Evolutionary conservation across 352 stramenopile genomes (phyloP).

Genomic region (Pythium rishiriense): DNA sequence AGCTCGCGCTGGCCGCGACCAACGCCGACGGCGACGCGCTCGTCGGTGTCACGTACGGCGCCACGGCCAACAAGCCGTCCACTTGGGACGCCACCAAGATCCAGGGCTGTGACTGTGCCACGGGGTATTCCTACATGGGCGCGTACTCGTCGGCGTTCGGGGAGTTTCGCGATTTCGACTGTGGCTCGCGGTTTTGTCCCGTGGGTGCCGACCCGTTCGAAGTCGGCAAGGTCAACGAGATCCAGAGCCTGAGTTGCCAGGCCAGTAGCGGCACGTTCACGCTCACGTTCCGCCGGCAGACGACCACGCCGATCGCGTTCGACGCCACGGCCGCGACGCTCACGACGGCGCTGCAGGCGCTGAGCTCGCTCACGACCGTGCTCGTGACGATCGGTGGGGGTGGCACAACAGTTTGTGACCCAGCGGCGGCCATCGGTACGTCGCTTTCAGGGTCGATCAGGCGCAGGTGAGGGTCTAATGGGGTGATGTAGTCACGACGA

Average conservation of each 20-base stretch:
- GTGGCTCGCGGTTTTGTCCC: slow-evolving; percentile 83
- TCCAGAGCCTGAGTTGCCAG: slow-evolving; percentile 57
- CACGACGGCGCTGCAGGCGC: slow-evolving; percentile 50
- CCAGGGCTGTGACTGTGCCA: slow-evolving; percentile 78
- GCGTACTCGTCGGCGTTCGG: slow-evolving; percentile 57
- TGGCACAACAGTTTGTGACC: slow-evolving; percentile 38
- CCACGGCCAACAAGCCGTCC: slow-evolving; percentile 48
- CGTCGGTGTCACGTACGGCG: slow-evolving; percentile 56
- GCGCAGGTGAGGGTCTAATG: no score
- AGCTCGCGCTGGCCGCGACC: slow-evolving; percentile 47
- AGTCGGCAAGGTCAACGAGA: slow-evolving; percentile 64
- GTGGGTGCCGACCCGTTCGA: slow-evolving; percentile 86
- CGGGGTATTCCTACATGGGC: slow-evolving; percentile 59
- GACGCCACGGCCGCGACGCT: slow-evolving; percentile 41
- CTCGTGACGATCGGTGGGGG: slow-evolving; percentile 49
- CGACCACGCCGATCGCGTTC: slow-evolving; percentile 53
- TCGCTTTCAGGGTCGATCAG: no score
- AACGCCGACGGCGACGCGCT: slow-evolving; percentile 38
- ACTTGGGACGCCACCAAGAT: slow-evolving; percentile 88
- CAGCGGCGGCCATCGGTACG: slow-evolving; percentile 40
- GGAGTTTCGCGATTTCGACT: slow-evolving; percentile 65
- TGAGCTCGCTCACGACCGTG: slow-evolving; percentile 54
- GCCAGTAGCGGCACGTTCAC: slow-evolving; percentile 59
- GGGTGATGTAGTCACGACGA: slow-evolving; percentile 38
- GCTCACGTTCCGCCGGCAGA: slow-evolving; percentile 71